Percentiles rank a stretch among this genome's conserved stretches.
These are phyloP conservation scores for Pneumocystis oryctolagi DNA, from an alignment of 1,139 yeast genomes.

Conservation along the genomic window DNA sequence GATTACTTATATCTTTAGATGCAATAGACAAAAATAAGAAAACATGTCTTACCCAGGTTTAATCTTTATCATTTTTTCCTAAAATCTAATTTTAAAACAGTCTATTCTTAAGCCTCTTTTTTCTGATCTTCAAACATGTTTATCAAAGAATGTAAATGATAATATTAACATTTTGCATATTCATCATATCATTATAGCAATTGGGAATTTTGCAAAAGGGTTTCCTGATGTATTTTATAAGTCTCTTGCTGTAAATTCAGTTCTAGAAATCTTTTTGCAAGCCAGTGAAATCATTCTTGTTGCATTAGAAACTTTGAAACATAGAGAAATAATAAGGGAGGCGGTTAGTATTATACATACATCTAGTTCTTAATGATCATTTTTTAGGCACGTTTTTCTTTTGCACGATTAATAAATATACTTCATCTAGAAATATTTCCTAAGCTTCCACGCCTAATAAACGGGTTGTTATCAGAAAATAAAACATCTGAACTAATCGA, in stretches of 20 bases:
- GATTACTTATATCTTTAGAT: slow-evolving; percentile 44
- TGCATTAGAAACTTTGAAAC: slow-evolving; percentile 60
- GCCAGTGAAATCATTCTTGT: slow-evolving; percentile 75
- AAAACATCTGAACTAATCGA: slow-evolving; percentile 57
- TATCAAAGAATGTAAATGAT: slow-evolving; percentile 26
- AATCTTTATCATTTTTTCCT: not conserved
- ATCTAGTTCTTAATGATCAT: not conserved
- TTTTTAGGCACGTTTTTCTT: slow-evolving; percentile 51
- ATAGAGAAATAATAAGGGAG: slow-evolving; percentile 60
- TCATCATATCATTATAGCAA: slow-evolving; percentile 75
- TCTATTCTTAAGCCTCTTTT: slow-evolving; percentile 65
- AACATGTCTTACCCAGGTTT: not conserved
- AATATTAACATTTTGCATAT: slow-evolving; percentile 48
- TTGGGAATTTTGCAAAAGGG: slow-evolving; percentile 82
- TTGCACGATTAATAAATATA: slow-evolving; percentile 72
- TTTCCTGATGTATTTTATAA: slow-evolving; percentile 34
- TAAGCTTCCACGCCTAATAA: slow-evolving; percentile 58
- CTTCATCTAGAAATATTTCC: slow-evolving; percentile 40
- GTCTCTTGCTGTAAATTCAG: slow-evolving; percentile 19
- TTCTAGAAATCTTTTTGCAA: slow-evolving; percentile 41
- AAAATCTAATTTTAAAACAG: slow-evolving; percentile 28
- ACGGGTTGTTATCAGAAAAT: slow-evolving; percentile 54
- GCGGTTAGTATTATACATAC: slow-evolving; percentile 25
- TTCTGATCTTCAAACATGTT: slow-evolving; percentile 47
- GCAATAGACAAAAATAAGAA: slow-evolving; percentile 22